Conservation (phyloP, 2,329 filamentous ascomycete genomes). For the Cercospora brassicicola region DNA sequence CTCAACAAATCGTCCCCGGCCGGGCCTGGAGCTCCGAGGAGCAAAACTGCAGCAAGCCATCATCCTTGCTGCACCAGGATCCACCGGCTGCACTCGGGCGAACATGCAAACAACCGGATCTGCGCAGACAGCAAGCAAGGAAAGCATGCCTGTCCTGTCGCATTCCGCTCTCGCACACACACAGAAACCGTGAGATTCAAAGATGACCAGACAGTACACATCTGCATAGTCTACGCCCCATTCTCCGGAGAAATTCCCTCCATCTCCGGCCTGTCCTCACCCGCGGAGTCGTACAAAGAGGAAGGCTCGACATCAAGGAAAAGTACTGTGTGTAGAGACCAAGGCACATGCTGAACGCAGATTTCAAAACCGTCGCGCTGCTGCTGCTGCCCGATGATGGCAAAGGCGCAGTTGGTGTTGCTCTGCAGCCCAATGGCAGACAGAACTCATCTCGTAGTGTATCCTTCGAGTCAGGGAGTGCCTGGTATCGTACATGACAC, state of each 20-base stretch:
- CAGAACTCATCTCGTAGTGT: not conserved
- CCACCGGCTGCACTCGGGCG: conserved; percentile 4
- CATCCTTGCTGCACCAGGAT: conserved; percentile 1
- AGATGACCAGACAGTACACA: not conserved
- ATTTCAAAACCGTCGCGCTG: not conserved
- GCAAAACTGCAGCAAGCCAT: not conserved
- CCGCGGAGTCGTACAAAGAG: not conserved
- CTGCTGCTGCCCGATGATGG: conserved; percentile 7
- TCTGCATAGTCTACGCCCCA: not conserved
- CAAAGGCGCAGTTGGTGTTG: not conserved
- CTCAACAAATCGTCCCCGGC: not conserved
- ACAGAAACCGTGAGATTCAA: not conserved
- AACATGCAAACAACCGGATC: conserved; percentile 11
- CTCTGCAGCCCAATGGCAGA: conserved; percentile 2
- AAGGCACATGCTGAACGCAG: not conserved
- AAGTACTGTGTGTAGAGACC: too few relatives aligned
- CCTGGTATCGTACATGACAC: not conserved
- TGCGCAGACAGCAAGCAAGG: not conserved
- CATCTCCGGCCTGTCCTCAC: not conserved
- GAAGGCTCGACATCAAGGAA: too few relatives aligned
- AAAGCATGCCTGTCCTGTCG: not conserved
- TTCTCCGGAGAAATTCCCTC: not conserved
- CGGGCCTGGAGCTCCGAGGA: not conserved
- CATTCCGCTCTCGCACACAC: not conserved
- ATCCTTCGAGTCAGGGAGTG: not conserved